A percentile compares a stretch with the other conserved stretches of the same genome.
Evolutionary conservation across 202 grass and related monocot genomes (phyloP).

Genomic region (Digitaria exilis): DNA sequence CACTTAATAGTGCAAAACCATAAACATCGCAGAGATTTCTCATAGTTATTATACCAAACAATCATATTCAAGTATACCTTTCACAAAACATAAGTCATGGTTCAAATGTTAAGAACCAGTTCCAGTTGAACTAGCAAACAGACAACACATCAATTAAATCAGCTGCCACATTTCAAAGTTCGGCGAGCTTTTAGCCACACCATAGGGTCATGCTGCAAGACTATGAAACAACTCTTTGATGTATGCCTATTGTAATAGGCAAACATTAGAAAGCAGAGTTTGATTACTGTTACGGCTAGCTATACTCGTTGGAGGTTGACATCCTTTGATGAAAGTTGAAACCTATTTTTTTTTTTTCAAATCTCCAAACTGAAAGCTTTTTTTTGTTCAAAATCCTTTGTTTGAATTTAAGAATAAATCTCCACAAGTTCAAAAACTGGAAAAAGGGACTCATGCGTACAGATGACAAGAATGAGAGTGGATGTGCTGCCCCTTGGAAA

Average conservation of each 20-base stretch:
- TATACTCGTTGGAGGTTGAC: not conserved
- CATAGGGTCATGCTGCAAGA: not conserved
- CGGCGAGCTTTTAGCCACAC: not conserved
- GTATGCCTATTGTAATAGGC: not conserved
- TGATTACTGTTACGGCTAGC: not conserved
- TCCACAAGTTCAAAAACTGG: not conserved
- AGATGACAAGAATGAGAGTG: not conserved
- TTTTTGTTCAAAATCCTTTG: not conserved
- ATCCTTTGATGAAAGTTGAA: not conserved
- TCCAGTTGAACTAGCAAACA: not conserved
- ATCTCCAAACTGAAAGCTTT: not conserved
- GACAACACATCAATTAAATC: not conserved
- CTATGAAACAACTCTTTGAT: not conserved
- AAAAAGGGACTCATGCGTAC: not conserved
- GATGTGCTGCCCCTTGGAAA: not conserved
- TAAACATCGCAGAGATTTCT: not conserved
- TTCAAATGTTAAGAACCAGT: constrained; percentile 5
- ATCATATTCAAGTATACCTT: not conserved
- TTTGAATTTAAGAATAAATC: not conserved
- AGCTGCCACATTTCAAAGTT: not conserved
- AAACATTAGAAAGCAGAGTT: not conserved
- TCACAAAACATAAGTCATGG: not conserved
- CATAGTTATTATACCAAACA: not conserved
- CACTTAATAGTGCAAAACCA: not conserved
- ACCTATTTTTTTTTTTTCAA: not conserved